Conservation (phyloP, 176 grass and related monocot genomes). For the Triticum aestivum region DNA sequence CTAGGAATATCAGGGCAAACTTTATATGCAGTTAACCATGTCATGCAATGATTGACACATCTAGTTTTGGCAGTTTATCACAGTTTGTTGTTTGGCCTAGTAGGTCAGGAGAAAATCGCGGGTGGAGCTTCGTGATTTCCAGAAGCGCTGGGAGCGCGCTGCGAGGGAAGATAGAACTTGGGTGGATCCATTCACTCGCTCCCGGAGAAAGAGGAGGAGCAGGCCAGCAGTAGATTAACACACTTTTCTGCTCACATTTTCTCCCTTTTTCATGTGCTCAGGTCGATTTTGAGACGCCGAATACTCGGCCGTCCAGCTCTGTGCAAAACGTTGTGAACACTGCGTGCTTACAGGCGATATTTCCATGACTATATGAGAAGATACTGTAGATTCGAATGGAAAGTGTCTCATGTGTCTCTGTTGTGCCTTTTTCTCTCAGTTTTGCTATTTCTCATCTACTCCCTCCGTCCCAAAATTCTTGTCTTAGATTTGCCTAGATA, state of each 20-base stretch:
- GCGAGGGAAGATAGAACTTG: slow-evolving; percentile 58
- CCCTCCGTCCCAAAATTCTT: too few species aligned
- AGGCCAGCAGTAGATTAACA: slow-evolving; percentile 31
- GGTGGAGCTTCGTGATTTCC: slow-evolving; percentile 55
- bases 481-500: too few species aligned
- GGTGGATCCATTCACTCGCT: slow-evolving; percentile 58
- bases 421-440: neutral
- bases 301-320: neutral
- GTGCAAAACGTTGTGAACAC: neutral
- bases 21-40: slow-evolving; percentile 1
- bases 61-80: neutral
- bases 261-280: neutral
- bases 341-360: neutral
- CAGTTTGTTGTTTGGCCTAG: neutral
- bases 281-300: slow-evolving; percentile 10
- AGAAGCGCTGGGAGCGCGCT: slow-evolving; percentile 66
- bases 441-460: too few species aligned
- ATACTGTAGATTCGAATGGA: neutral
- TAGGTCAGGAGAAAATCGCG: slow-evolving; percentile 62
- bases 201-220: slow-evolving; percentile 30
- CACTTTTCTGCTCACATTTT: neutral
- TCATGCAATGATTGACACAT: neutral
- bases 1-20: neutral
- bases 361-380: neutral
- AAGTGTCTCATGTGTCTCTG: neutral